Base-by-base conservation (phyloP, 1,284 basidiomycete species). In the Moesziomyces parantarcticus region DNA sequence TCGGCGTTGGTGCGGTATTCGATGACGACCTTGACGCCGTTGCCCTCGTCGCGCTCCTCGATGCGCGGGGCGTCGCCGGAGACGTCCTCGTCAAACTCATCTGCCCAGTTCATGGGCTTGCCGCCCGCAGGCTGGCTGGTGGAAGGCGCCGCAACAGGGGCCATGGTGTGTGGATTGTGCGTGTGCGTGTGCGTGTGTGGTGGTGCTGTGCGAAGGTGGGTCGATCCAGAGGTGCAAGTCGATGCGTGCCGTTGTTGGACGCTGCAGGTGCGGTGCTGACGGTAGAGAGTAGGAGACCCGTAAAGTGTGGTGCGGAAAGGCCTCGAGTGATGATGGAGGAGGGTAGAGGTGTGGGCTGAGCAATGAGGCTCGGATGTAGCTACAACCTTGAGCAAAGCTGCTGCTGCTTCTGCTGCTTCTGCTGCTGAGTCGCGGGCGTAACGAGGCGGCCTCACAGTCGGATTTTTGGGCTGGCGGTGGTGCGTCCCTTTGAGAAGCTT, bases 1-100 rank as follows among this genome's bases (percentile, higher is more conserved):
- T 95, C 91, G 48, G 98, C 94, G 79, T 97, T 95, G 56, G 92
- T 86, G 49, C 88, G 88, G 85, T 92, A 94, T 82, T 95, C 93
- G 47, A 93, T 87, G 7, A 91, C 91, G 9, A 92, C 92, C 41
- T 92, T 89, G 79, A 97, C 89, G 2, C 95, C 95, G 80, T 96
- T 92, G 75, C 93, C 91, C 82, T 95, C 94, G 49, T 91, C 87
- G 80, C 94, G 91, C 75, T 87, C 87, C 63, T 85, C 84, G 46
- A 81, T 70, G 44, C 63, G 63, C 22, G 78, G 71, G 32, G 55
- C 60, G 21, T 75, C 69, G 13, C 50, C 63, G 21, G 50, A 42
- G 40, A 64, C 77, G 34, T 76, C 66, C 50, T 82, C 79, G 25
- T 78, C 78, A 25, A 80, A 77, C 50, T 79, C 85, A 67, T 72